Percentiles rank a stretch among this genome's conserved stretches.
Evolutionary conservation across 148 eudicot species (phyloP).

Genomic region (Chenopodium formosanum): DNA sequence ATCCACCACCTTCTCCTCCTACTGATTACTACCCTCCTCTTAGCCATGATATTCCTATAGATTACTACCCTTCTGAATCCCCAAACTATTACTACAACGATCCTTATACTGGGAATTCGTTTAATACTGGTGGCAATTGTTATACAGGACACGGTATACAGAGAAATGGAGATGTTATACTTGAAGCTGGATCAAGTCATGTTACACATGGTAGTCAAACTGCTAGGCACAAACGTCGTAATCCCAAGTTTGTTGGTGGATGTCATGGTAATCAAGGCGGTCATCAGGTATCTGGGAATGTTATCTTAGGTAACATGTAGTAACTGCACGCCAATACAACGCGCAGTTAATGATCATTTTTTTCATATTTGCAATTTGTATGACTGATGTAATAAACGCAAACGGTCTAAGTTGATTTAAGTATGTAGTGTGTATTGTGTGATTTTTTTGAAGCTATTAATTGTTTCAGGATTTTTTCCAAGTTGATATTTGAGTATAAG

Average conservation of each 20-base stretch:
- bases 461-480: background rate
- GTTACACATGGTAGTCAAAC: background rate
- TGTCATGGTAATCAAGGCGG: conserved; percentile 9
- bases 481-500: too few relatives aligned
- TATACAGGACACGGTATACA: background rate
- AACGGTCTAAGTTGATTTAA: background rate
- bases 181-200: background rate
- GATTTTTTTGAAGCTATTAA: background rate
- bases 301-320: conserved; percentile 7
- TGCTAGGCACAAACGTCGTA: background rate
- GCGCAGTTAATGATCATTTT: too few relatives aligned
- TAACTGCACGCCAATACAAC: too few relatives aligned
- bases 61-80: background rate
- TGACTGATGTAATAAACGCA: background rate
- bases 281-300: conserved; percentile 1
- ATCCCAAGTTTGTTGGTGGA: background rate
- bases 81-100: background rate
- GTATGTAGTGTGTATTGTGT: background rate
- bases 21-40: background rate
- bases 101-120: background rate
- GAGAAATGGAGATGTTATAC: background rate
- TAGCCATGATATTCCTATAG: background rate
- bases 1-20: background rate
- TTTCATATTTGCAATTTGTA: background rate
- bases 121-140: background rate